Conservation (phyloP, 1,284 basidiomycete genomes). For the Ustilago trichophora region DNA sequence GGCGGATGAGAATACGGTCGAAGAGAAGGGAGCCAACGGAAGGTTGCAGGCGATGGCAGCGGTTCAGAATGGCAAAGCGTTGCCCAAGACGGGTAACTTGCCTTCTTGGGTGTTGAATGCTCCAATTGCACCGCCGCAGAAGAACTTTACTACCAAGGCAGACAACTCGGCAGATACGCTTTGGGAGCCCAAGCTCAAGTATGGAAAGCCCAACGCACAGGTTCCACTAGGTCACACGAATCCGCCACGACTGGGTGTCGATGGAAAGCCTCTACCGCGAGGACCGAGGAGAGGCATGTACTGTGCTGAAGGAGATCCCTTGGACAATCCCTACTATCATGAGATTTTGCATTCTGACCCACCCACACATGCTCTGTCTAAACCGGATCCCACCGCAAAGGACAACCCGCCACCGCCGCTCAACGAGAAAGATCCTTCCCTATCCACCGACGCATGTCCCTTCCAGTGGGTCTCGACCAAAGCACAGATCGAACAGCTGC, state of each 20-base stretch:
- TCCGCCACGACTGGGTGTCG: slow-evolving; percentile 9
- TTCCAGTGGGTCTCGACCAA: slow-evolving; percentile 79
- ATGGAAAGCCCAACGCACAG: slow-evolving; percentile 61
- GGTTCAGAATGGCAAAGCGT: slow-evolving; percentile 30
- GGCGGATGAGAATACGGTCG: slow-evolving; percentile 1
- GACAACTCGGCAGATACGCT: slow-evolving; percentile 51
- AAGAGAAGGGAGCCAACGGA: not conserved
- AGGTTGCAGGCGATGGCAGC: slow-evolving; percentile 22
- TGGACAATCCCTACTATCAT: slow-evolving; percentile 61
- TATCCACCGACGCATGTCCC: slow-evolving; percentile 75
- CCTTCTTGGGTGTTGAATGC: slow-evolving; percentile 58
- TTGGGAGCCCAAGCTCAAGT: slow-evolving; percentile 53
- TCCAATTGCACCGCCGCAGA: slow-evolving; percentile 58
- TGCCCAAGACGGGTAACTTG: slow-evolving; percentile 50
- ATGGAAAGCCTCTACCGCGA: slow-evolving; percentile 20
- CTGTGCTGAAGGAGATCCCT: slow-evolving; percentile 60
- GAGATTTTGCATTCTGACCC: slow-evolving; percentile 53
- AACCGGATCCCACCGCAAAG: slow-evolving; percentile 20
- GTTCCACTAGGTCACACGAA: slow-evolving; percentile 49
- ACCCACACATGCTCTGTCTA: slow-evolving; percentile 64
- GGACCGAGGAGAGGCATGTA: slow-evolving; percentile 57
- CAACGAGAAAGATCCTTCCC: slow-evolving; percentile 49
- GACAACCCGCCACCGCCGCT: slow-evolving; percentile 49
- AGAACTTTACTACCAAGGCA: slow-evolving; percentile 54
- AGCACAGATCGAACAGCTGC: slow-evolving; percentile 73